Conservation (phyloP, 768 basidiomycete genomes). For the Rhodosporidiobolus odoratus region DNA sequence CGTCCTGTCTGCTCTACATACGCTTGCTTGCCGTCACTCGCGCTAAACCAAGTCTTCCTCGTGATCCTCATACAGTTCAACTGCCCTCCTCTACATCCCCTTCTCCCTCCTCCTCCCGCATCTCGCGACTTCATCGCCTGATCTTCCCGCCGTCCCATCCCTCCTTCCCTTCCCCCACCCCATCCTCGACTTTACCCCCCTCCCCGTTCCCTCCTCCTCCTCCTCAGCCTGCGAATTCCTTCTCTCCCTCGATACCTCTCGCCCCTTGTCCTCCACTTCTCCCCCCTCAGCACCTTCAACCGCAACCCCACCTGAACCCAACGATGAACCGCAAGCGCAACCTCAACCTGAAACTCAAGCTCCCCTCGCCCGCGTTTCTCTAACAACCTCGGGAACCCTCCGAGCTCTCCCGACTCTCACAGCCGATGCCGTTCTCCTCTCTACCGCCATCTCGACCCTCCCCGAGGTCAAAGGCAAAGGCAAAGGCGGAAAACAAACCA, state of each 20-base stretch:
- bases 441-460: background rate
- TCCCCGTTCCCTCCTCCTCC: conserved; percentile 1
- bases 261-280: background rate
- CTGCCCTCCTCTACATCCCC: conserved; percentile 33
- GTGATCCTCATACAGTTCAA: background rate
- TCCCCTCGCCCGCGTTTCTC: background rate
- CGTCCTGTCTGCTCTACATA: background rate
- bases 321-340: too few species aligned
- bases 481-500: too few species aligned
- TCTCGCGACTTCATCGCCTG: background rate
- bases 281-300: background rate
- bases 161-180: conserved; percentile 23
- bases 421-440: conserved; percentile 3
- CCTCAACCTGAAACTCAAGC: too few species aligned
- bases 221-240: conserved; percentile 17
- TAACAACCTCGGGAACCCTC: background rate
- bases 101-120: conserved; percentile 18
- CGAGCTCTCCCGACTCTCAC: conserved; percentile 1
- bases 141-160: background rate
- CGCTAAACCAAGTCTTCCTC: too few species aligned
- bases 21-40: background rate
- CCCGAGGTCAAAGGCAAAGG: background rate
- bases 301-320: too few species aligned
- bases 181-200: conserved; percentile 25
- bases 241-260: conserved; percentile 22